Base-by-base conservation (phyloP, 768 basidiomycete genomes). In the Rhodotorula graminis region DNA sequence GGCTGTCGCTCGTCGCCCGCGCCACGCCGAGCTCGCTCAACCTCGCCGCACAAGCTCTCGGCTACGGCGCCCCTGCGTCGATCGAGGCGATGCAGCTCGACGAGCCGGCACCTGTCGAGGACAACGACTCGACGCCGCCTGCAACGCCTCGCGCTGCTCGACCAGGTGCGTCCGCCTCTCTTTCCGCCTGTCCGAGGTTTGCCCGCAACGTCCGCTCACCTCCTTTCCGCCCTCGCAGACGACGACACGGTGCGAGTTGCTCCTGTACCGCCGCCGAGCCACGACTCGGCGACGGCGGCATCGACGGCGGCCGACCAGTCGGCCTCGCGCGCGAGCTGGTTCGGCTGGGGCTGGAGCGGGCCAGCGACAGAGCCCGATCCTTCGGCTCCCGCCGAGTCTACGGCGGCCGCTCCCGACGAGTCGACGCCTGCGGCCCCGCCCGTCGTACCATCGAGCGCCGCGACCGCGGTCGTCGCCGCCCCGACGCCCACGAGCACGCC, bases 281-380 rank as follows among this genome's bases (percentile, higher is more conserved):
- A 25, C 25, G 65, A 60, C 2, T 55, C 59, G 49, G 58, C 63
- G 23, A 3, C 44, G 4, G 6, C 21, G n/a, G n/a, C 55, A 11
- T 11, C 23, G 3, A 19, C 19, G n/a, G 8, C 55, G 58, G 3
- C 15, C 25, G 16, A 40, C 44, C 62, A 19, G 37, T 60, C 14
- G 27, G 42, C 19, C 33, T 67, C 61, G 31, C 66, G 66, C 33
- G 23, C 49, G 6, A 70, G 69, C 7, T 74, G 73, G 73, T 75
- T 70, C 67, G 55, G 49, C 29, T 75, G 73, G 73, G 63, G 57
- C 2, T n/a, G 61, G n/a, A 29, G 59, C 8, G 18, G 66, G 11
- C 21, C 65, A 11, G n/a, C 49, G 1, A 49, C 67, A 1, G 42
- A 16, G n/a, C 3, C 53, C 25, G 47, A 15, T 9, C 18, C 47